These are phyloP conservation scores for Berkeleyomyces basicola DNA, from an alignment of 2,329 filamentous ascomycete species.

Conservation along the genomic window DNA sequence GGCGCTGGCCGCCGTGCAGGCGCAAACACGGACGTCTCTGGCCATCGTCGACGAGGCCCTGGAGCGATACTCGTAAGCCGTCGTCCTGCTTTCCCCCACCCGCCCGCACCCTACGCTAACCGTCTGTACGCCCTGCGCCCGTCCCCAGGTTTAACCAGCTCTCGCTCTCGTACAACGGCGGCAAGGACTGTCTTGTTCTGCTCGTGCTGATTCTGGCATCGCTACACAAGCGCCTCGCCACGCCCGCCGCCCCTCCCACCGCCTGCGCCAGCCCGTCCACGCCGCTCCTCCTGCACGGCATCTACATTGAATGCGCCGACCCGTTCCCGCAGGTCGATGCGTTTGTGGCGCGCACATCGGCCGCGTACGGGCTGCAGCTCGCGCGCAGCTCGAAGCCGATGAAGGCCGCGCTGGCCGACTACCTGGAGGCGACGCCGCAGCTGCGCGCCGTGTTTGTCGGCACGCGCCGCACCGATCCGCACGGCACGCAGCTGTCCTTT, in stretches of 20 bases:
- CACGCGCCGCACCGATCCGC: slow-evolving; percentile 80
- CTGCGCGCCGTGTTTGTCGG: slow-evolving; percentile 63
- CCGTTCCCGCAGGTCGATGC: slow-evolving; percentile 75
- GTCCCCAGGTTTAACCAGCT: slow-evolving; percentile 10
- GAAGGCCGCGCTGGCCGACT: slow-evolving; percentile 77
- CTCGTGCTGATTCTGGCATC: slow-evolving; percentile 68
- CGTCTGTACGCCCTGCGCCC: background rate
- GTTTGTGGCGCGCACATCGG: slow-evolving; percentile 90
- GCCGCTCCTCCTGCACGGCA: slow-evolving; percentile 45
- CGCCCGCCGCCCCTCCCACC: slow-evolving; percentile 17
- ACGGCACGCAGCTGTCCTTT: slow-evolving; percentile 59
- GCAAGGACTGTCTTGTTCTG: slow-evolving; percentile 70
- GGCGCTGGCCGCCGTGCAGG: slow-evolving; percentile 47
- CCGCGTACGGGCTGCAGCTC: slow-evolving; percentile 80
- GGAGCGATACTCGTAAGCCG: slow-evolving; percentile 51
- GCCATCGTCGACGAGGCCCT: slow-evolving; percentile 61
- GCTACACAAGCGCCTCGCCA: slow-evolving; percentile 26
- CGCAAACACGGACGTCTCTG: slow-evolving; percentile 56
- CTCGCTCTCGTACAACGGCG: slow-evolving; percentile 69
- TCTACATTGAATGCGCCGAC: slow-evolving; percentile 75
- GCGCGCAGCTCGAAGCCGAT: slow-evolving; percentile 78
- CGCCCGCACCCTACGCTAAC: background rate
- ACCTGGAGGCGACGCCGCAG: slow-evolving; percentile 63
- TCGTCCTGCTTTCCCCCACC: slow-evolving; percentile 1
- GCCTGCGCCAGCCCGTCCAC: slow-evolving; percentile 1